Evolutionary conservation across 345 rosid genomes (phyloP).

Genomic region (Arabidopsis arenosa): DNA sequence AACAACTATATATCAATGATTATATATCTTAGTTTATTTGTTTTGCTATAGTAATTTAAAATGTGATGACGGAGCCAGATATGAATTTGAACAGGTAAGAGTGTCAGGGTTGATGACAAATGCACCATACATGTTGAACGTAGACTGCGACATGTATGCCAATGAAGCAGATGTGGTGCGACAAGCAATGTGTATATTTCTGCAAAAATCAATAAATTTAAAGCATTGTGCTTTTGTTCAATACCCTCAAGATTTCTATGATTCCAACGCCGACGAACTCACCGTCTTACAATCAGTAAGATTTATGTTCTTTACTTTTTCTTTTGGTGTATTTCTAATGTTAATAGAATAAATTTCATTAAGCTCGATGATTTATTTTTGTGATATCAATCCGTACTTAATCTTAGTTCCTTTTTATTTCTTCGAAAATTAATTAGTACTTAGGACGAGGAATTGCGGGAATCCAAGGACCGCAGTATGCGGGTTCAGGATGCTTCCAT

Average conservation of each 20-base stretch:
- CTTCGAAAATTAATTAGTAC: slow-evolving; percentile 35
- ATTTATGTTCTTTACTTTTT: neutral
- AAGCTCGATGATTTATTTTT: no score
- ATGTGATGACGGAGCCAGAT: neutral
- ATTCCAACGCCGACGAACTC: slow-evolving; percentile 44
- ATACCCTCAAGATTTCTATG: slow-evolving; percentile 57
- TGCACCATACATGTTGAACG: slow-evolving; percentile 75
- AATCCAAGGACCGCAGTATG: slow-evolving; percentile 59
- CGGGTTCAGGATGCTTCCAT: slow-evolving; percentile 68
- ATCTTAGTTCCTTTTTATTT: neutral
- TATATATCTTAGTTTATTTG: neutral
- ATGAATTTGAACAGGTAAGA: slow-evolving; percentile 49
- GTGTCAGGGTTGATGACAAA: slow-evolving; percentile 78
- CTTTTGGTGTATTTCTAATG: no score
- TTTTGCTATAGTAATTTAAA: neutral
- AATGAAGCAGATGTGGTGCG: slow-evolving; percentile 57
- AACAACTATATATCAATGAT: neutral
- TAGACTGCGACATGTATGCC: slow-evolving; percentile 81
- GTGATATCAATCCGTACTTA: neutral
- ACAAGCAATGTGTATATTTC: slow-evolving; percentile 60
- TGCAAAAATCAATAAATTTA: slow-evolving; percentile 31
- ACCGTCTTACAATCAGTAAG: slow-evolving; percentile 36
- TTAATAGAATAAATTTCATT: no score
- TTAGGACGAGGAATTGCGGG: slow-evolving; percentile 51
- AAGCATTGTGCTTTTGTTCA: slow-evolving; percentile 57